Base-by-base conservation (phyloP, 176 grass and related monocot genomes). In the Zizania latifolia region DNA sequence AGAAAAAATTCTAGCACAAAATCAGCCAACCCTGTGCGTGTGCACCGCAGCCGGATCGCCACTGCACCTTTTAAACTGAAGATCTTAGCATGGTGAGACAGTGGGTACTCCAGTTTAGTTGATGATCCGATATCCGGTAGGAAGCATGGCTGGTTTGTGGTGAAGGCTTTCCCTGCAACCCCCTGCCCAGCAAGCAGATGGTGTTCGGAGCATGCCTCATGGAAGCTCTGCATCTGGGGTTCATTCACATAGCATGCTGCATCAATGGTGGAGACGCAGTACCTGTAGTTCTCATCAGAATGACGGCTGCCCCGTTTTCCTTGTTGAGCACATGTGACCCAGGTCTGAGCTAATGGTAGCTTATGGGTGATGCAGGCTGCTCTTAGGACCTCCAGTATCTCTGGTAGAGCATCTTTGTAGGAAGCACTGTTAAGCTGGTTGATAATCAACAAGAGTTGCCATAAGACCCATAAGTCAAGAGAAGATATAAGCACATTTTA, bases 1-100 rank as follows among this genome's bases (percentile, higher is more conserved):
- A 99, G 82, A 67, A 94, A 99, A 37, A 99, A 99, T 68, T 99
- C 95, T 63, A 99, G 68, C 51, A 99, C 95, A 37, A 94, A 99
- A 37, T 99, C 89, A 3, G 72, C 87, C 15, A 34, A 84, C 67
- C 91, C 87, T 12, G 86, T 94, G 66, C 59, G 71, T 11, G 82
- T 94, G 71, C 95, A 87, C 45, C 89, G 78, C 55, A 99, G 45
- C 59, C 95, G 63, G 68, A 99, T 99, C 0, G 95, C 87, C 50
- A 99, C 95, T 10, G 87, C 95, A 31, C 95, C 89, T 82, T 84
- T 99, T 55, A 99, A 71, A 71, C 81, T 83, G 68, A 94, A 94
- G 51, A 99, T 92, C 74, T 86, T 99, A 2, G 95, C 91, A 79
- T 99, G 84, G 76, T 99, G 95, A 79, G 86, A 85, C 55, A 99